Percentiles rank a stretch among this genome's conserved stretches.
These are phyloP conservation scores for Albatrellus sp. DNA, from an alignment of 1,284 basidiomycete genomes.

Conservation along the genomic window DNA sequence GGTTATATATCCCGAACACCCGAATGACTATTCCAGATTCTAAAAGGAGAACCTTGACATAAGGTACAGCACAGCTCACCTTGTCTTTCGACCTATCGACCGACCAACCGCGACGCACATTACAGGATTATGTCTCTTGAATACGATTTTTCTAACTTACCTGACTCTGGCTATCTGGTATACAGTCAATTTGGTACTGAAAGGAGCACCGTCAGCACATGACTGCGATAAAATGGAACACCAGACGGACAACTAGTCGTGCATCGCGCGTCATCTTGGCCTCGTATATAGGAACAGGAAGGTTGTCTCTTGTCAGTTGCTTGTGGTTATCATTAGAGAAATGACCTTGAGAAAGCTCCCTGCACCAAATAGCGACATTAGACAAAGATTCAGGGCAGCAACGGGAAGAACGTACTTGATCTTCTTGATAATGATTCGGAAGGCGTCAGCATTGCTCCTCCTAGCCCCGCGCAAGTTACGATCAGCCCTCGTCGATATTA, in stretches of 20 bases:
- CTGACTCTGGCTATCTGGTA: conserved; percentile 27
- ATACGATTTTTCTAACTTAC: conserved; percentile 18
- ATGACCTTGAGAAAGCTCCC: conserved; percentile 44
- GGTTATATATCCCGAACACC: conserved; percentile 55
- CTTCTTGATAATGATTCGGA: conserved; percentile 34
- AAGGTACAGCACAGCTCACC: too few species aligned
- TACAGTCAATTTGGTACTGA: conserved; percentile 48
- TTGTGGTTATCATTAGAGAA: conserved; percentile 52
- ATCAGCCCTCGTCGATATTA: conserved; percentile 27
- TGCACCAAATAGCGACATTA: conserved; percentile 14
- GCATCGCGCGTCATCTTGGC: conserved; percentile 43
- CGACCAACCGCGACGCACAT: too few species aligned
- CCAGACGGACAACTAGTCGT: conserved; percentile 35
- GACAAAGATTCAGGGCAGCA: too few species aligned
- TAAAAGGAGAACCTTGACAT: background rate
- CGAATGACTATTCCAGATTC: conserved; percentile 35
- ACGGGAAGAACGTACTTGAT: conserved; percentile 26
- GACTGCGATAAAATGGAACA: background rate
- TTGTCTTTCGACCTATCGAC: too few species aligned
- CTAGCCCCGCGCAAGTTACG: conserved; percentile 24
- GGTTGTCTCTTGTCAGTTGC: conserved; percentile 25
- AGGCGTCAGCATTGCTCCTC: conserved; percentile 25
- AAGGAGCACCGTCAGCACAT: background rate
- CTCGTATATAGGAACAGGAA: conserved; percentile 40
- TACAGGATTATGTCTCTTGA: too few species aligned